These are phyloP conservation scores for Paradendryphiella salina DNA, from an alignment of 2,329 filamentous ascomycete genomes.

Conservation along the genomic window DNA sequence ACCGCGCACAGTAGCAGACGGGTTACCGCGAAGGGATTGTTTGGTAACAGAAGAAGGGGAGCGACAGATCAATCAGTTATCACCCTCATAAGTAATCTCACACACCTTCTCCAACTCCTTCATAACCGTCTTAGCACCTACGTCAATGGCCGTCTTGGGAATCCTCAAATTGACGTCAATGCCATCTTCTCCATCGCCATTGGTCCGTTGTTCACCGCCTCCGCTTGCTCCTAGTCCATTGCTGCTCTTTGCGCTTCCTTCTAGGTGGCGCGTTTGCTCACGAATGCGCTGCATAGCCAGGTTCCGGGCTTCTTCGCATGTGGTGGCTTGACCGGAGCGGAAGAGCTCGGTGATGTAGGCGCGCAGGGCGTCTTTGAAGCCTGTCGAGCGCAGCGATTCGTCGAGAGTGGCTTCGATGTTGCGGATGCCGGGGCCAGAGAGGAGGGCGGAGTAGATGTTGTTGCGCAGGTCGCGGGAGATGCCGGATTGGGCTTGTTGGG, in stretches of 20 bases:
- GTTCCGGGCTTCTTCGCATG: constrained; percentile 60
- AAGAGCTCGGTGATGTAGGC: constrained; percentile 60
- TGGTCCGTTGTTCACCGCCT: neutral
- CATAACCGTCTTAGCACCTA: constrained; percentile 56
- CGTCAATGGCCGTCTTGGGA: constrained; percentile 54
- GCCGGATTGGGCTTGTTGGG: constrained; percentile 49
- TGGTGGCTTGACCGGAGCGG: constrained; percentile 60
- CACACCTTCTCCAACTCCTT: constrained; percentile 57
- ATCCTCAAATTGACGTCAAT: constrained; percentile 51
- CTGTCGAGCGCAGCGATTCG: constrained; percentile 59
- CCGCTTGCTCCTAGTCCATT: constrained; percentile 13
- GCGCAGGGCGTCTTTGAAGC: constrained; percentile 62
- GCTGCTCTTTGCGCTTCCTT: constrained; percentile 29
- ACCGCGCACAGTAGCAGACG: no score
- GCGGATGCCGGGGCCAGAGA: constrained; percentile 55
- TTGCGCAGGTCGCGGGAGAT: constrained; percentile 48
- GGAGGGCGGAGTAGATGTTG: constrained; percentile 52
- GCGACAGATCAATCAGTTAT: constrained; percentile 12
- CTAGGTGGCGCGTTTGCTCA: constrained; percentile 26
- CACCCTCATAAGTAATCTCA: constrained; percentile 38
- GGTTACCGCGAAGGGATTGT: neutral
- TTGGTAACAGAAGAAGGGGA: neutral
- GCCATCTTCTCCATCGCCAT: constrained; percentile 34
- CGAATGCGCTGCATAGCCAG: constrained; percentile 52
- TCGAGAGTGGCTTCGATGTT: constrained; percentile 60